These are phyloP conservation scores for Aegilops longissima DNA, from an alignment of 176 grass and related monocot genomes.

Conservation along the genomic window DNA sequence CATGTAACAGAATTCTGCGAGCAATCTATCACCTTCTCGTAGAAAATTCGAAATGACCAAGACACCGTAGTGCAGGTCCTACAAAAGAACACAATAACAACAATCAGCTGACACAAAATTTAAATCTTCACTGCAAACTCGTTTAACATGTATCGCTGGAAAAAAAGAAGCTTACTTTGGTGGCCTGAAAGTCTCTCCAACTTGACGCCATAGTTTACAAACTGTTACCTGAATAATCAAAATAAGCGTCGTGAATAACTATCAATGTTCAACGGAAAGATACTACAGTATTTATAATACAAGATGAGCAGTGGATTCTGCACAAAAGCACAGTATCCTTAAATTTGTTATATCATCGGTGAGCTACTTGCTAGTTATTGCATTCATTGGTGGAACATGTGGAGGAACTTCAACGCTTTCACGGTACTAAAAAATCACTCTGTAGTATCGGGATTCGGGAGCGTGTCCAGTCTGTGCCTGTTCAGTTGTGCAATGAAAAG, in stretches of 20 bases:
- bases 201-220: constrained; percentile 99
- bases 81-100: constrained; percentile 39
- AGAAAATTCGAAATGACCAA: constrained; percentile 99
- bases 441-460: neutral
- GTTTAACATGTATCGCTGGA: constrained; percentile 2
- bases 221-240: constrained; percentile 80
- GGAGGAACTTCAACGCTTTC: neutral
- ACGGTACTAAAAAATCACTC: neutral
- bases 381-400: neutral
- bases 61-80: constrained; percentile 99
- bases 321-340: neutral
- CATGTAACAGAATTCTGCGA: neutral
- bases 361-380: constrained; percentile 16
- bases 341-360: constrained; percentile 1
- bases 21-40: constrained; percentile 84
- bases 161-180: constrained; percentile 69
- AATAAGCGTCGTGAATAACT: neutral
- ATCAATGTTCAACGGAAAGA: neutral
- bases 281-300: neutral
- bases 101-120: neutral
- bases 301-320: neutral
- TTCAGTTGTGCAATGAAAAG: neutral
- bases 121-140: neutral
- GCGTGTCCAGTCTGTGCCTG: neutral
- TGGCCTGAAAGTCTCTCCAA: constrained; percentile 96